phyloP scores from a whole-genome alignment of 257 asterid species.

The Sherardia arvensis region DNA sequence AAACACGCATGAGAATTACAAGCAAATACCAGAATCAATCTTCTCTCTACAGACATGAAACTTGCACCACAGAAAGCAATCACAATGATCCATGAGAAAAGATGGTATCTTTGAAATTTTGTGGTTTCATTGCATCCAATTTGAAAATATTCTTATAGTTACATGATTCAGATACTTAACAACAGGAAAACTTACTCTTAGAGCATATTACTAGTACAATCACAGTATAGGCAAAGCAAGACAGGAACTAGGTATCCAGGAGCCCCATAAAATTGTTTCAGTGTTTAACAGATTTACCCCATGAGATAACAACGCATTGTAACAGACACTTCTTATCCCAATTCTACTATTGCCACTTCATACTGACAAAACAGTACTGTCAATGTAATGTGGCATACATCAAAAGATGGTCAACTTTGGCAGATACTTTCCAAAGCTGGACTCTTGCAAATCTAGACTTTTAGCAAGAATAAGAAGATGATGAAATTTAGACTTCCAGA shows the following conservation, averaged over 20 bases:
- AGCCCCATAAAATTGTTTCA: neutral
- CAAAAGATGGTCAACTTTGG: neutral
- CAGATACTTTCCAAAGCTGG: neutral
- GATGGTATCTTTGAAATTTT: neutral
- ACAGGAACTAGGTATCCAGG: neutral
- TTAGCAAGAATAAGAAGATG: too few species aligned
- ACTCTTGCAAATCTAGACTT: neutral
- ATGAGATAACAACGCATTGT: neutral
- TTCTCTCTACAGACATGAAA: neutral
- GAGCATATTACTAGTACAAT: neutral
- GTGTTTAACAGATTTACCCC: neutral
- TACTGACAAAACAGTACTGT: neutral
- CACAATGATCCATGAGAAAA: neutral
- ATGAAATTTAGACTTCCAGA: too few species aligned
- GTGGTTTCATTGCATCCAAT: neutral
- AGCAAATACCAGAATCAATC: neutral
- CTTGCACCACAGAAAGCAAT: neutral
- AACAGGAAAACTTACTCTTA: neutral
- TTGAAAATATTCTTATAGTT: neutral
- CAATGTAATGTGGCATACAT: neutral
- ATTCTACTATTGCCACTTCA: neutral
- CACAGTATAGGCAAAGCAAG: neutral
- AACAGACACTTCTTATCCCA: neutral
- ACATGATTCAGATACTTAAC: neutral
- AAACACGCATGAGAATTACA: neutral